phyloP scores from a whole-genome alignment of 495 filamentous ascomycete genomes.

The Xylaria castorea region DNA sequence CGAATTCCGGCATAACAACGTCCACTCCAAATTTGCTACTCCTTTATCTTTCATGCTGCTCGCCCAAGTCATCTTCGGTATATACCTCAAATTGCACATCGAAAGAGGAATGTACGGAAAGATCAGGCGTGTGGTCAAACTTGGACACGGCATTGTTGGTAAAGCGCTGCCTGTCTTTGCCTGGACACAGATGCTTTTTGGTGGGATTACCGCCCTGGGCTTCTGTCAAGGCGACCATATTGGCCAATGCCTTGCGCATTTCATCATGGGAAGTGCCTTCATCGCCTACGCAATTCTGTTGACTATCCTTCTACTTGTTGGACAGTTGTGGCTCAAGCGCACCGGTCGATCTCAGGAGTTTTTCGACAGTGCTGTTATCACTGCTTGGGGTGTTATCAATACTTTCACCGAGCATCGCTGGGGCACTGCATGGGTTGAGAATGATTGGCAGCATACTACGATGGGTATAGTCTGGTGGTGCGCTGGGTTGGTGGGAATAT shows the following conservation, averaged over 20 bases:
- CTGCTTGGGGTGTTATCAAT: slow-evolving; percentile 94
- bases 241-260: slow-evolving; percentile 94
- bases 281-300: slow-evolving; percentile 91
- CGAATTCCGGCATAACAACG: slow-evolving; percentile 77
- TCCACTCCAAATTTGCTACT: slow-evolving; percentile 82
- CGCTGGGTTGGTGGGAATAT: slow-evolving; percentile 88
- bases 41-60: slow-evolving; percentile 79
- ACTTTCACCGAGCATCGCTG: slow-evolving; percentile 98
- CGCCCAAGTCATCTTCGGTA: slow-evolving; percentile 77
- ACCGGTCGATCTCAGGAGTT: slow-evolving; percentile 95
- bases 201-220: slow-evolving; percentile 91
- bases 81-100: slow-evolving; percentile 90
- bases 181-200: slow-evolving; percentile 97
- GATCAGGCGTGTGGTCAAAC: slow-evolving; percentile 74
- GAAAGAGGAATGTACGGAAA: slow-evolving; percentile 80
- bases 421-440: slow-evolving; percentile 88
- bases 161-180: slow-evolving; percentile 84
- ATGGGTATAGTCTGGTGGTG: slow-evolving; percentile 99
- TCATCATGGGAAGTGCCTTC: slow-evolving; percentile 98
- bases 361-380: slow-evolving; percentile 91
- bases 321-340: slow-evolving; percentile 83
- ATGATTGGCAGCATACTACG: slow-evolving; percentile 94
- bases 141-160: slow-evolving; percentile 80
- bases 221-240: slow-evolving; percentile 92
- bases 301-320: slow-evolving; percentile 84